Evolutionary conservation across 2,329 filamentous ascomycete genomes (phyloP).

Genomic region (Cadophora luteo-olivacea): DNA sequence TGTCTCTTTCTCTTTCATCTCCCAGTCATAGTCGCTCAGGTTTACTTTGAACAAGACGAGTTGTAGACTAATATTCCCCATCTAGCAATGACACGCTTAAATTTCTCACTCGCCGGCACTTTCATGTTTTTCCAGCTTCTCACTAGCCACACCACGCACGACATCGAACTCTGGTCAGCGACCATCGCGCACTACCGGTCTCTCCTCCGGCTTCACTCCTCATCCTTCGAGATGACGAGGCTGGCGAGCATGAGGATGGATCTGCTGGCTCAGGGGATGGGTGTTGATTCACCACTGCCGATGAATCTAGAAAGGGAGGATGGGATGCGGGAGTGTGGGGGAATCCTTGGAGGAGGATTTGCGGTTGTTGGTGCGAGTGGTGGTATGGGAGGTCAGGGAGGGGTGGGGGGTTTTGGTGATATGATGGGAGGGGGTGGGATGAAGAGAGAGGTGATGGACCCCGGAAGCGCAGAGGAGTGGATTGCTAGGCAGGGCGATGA

Average conservation of each 20-base stretch:
- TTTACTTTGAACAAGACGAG: not conserved
- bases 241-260: constrained; percentile 37
- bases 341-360: not conserved
- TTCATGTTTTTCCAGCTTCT: constrained; percentile 40
- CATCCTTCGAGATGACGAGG: constrained; percentile 35
- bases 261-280: constrained; percentile 35
- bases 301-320: constrained; percentile 5
- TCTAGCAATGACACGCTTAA: constrained; percentile 35
- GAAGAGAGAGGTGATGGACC: constrained; percentile 16
- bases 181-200: constrained; percentile 38
- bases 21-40: not conserved
- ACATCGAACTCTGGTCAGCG: constrained; percentile 39
- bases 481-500: constrained; percentile 34
- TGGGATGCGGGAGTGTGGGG: not conserved
- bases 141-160: constrained; percentile 34
- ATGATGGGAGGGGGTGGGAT: not conserved
- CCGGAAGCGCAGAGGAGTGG: constrained; percentile 35
- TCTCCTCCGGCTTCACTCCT: constrained; percentile 29
- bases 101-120: constrained; percentile 37
- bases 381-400: not conserved
- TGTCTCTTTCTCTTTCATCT: constrained; percentile 17
- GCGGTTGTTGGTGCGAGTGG: not conserved
- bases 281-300: constrained; percentile 28
- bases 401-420: not conserved
- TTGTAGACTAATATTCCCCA: not conserved